phyloP scores from a whole-genome alignment of 139 green algal species.

The Closterium sp. region DNA sequence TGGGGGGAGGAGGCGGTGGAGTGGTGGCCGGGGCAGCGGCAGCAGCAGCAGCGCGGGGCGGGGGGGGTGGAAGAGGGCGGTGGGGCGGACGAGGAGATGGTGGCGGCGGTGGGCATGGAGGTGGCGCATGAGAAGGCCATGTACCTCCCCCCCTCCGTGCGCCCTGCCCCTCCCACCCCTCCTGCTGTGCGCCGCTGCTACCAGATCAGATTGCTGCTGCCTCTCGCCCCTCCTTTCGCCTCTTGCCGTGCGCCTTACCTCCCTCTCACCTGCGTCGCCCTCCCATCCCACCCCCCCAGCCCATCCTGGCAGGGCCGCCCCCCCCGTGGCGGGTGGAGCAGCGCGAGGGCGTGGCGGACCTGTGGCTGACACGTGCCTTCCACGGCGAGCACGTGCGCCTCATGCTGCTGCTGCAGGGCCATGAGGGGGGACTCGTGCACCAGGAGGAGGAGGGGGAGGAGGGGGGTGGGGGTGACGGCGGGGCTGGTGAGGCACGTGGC shows the following conservation, averaged over 20 bases:
- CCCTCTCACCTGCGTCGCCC: neutral
- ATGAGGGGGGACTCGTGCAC: neutral
- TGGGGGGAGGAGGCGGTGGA: neutral
- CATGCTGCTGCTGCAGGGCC: neutral
- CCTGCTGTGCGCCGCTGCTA: neutral
- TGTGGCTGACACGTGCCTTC: neutral
- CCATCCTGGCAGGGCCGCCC: neutral
- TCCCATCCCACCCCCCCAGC: neutral
- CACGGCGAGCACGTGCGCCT: neutral
- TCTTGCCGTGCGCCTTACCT: neutral
- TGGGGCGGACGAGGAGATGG: neutral
- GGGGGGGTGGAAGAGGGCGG: neutral
- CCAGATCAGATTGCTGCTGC: neutral
- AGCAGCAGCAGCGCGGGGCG: neutral
- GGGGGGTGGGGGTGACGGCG: too few relatives aligned
- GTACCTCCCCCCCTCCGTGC: neutral
- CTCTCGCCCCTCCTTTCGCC: too few relatives aligned
- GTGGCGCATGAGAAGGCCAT: neutral
- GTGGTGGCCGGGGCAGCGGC: neutral
- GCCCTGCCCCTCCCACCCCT: too few relatives aligned
- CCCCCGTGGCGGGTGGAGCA: neutral
- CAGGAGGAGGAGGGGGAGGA: neutral
- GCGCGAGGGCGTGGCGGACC: neutral
- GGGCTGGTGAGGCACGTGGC: neutral
- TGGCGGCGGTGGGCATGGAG: neutral